Percentiles rank a stretch among this genome's conserved stretches.
phyloP scores from a whole-genome alignment of 2,329 filamentous ascomycete genomes.

The Stemphylium beticola region DNA sequence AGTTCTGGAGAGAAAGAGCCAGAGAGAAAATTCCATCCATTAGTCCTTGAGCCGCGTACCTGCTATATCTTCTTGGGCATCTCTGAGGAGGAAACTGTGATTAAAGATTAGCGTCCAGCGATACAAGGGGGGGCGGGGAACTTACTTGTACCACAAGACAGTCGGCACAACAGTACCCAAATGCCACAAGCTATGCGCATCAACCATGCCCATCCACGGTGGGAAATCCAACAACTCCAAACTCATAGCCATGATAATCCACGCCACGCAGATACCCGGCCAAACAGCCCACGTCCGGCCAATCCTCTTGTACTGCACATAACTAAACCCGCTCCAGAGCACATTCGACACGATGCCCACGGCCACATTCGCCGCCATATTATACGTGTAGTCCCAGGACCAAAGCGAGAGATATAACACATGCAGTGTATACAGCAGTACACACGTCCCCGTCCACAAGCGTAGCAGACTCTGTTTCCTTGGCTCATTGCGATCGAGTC shows the following conservation, averaged over 20 bases:
- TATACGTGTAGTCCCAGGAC: slow-evolving; percentile 95
- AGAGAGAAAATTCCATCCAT: slow-evolving; percentile 37
- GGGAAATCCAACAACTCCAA: slow-evolving; percentile 94
- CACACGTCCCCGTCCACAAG: slow-evolving; percentile 77
- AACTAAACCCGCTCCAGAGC: slow-evolving; percentile 86
- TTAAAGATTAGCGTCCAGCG: slow-evolving; percentile 20
- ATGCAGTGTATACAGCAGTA: slow-evolving; percentile 74
- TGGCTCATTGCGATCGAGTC: slow-evolving; percentile 70
- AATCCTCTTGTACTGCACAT: slow-evolving; percentile 72
- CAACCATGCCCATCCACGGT: slow-evolving; percentile 78
- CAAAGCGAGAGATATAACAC: slow-evolving; percentile 84
- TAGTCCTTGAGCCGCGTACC: slow-evolving; percentile 72
- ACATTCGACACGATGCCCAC: slow-evolving; percentile 80
- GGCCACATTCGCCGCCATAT: slow-evolving; percentile 93
- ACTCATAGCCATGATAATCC: slow-evolving; percentile 93
- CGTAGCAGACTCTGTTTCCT: slow-evolving; percentile 64
- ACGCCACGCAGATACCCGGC: slow-evolving; percentile 89
- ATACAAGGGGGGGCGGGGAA: slow-evolving; percentile 30
- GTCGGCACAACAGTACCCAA: slow-evolving; percentile 88
- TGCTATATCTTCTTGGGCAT: slow-evolving; percentile 81
- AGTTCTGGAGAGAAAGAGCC: not conserved
- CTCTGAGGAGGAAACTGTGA: slow-evolving; percentile 80
- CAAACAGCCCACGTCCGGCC: slow-evolving; percentile 81
- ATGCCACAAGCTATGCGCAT: slow-evolving; percentile 97
- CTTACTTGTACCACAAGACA: slow-evolving; percentile 93